Evolutionary conservation across 1,284 basidiomycete species (phyloP).

Genomic region (Fomitopsis palustris): DNA sequence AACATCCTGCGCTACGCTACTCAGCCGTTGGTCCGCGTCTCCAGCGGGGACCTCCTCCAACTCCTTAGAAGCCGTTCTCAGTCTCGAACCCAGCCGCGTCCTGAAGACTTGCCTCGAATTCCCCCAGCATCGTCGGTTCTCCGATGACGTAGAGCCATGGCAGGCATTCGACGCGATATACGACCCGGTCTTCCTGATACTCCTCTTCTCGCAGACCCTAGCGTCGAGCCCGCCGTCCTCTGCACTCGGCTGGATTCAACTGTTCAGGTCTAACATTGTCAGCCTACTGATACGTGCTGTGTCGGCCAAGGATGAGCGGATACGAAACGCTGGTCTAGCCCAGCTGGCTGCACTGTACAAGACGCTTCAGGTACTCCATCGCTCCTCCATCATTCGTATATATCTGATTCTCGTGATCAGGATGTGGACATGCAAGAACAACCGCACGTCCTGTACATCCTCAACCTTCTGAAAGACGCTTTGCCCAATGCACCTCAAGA

Average conservation of each 20-base stretch:
- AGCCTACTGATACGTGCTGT: constrained; percentile 74
- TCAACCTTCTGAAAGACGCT: constrained; percentile 68
- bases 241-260: constrained; percentile 77
- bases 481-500: constrained; percentile 31
- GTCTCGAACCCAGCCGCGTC: constrained; percentile 66
- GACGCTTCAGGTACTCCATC: constrained; percentile 44
- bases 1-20: constrained; percentile 57
- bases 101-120: constrained; percentile 75
- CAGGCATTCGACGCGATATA: constrained; percentile 44
- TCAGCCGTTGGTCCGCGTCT: constrained; percentile 59
- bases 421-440: constrained; percentile 76
- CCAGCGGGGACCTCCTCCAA: constrained; percentile 39
- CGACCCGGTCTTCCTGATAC: constrained; percentile 79
- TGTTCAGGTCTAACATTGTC: constrained; percentile 80
- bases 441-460: constrained; percentile 71
- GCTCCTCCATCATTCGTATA: constrained; percentile 12
- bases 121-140: constrained; percentile 54
- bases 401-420: constrained; percentile 30
- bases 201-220: constrained; percentile 66
- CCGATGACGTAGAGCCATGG: constrained; percentile 27
- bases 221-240: constrained; percentile 53
- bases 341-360: constrained; percentile 55
- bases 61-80: constrained; percentile 63
- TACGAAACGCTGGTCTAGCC: constrained; percentile 56
- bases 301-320: constrained; percentile 59